Percentiles rank a stretch among this genome's conserved stretches.
Evolutionary conservation across 2,329 filamentous ascomycete genomes (phyloP).

Genomic region (Alternaria metachromatica): DNA sequence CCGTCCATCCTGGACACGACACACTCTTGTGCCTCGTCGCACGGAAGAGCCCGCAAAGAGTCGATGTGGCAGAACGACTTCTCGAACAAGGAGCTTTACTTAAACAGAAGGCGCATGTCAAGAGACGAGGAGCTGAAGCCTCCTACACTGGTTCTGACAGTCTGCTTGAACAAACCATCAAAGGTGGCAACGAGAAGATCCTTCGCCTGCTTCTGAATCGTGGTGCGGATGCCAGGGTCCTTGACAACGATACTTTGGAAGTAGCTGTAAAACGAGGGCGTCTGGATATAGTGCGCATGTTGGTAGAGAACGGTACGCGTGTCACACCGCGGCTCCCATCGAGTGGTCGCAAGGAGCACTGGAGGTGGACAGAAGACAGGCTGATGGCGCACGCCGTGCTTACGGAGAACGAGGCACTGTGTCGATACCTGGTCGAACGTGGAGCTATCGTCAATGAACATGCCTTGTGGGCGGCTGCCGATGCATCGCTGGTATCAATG

Average conservation of each 20-base stretch:
- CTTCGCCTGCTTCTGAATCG: conserved; percentile 4
- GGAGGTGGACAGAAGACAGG: background rate
- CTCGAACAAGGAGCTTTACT: background rate
- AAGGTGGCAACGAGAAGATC: conserved; percentile 8
- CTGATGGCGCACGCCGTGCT: background rate
- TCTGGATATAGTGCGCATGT: conserved; percentile 11
- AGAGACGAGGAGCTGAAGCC: too few relatives aligned
- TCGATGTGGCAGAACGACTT: conserved; percentile 1
- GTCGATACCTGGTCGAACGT: background rate
- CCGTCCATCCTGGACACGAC: background rate
- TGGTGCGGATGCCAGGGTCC: background rate
- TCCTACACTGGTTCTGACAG: background rate
- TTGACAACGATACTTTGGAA: background rate
- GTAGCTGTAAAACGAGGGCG: background rate
- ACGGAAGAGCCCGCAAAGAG: background rate
- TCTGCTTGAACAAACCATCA: conserved; percentile 1
- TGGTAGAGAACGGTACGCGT: conserved; percentile 4
- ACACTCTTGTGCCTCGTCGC: background rate
- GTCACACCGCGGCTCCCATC: background rate
- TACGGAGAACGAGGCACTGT: background rate
- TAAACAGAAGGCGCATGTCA: background rate
- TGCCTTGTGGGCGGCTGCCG: background rate
- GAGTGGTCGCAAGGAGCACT: background rate
- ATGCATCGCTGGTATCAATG: background rate
- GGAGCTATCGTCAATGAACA: background rate